Evolutionary conservation across 768 basidiomycete genomes (phyloP), one percentile per base, ranked within the genome.

Genomic region (Lentinula guzmanii): DNA sequence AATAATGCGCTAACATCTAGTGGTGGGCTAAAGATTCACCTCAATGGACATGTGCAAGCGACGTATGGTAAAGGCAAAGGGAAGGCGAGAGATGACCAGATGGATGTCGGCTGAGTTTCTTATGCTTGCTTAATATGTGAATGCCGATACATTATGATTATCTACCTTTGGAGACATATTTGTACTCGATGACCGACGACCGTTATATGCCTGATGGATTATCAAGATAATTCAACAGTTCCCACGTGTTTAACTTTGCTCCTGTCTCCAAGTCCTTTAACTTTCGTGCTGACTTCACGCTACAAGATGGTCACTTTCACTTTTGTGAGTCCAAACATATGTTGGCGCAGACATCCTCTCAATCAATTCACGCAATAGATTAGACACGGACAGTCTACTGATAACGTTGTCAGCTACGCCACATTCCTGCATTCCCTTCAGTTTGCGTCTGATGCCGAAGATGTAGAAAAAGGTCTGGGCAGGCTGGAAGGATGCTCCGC

Each of bases 311-410:
- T 78, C 62, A 71, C 68, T 28, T 76, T 82, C 58, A 74, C 76
- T n/a, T 72, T 82, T 63, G 80, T 79, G 61, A 69, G 76, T 58
- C 24, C 21, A 18, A 52, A 55, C 28, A 10, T 15, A 59, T 33
- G 24, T 21, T 13, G 10, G 13, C 28, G 51, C 48, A 28, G 28
- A 28, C 11, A 55, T 62, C 13, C 55, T 11, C 8, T 15, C 6
- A 5, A 53, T 33, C 15, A 6, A 43, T 24, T 28, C 34, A 16
- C 28, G 11, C 53, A 34, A 34, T 9, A 91, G 89, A 77, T 91
- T 65, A 78, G 90, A 58, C 90, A 93, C 69, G 90, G 85, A 33
- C 88, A 93, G 67, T 90, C 90, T 7, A 83, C 80, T 37, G 90
- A 92, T 65, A 93, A 93, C 65, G 64, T 86, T 68, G 90, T 89